These are phyloP conservation scores for Colletotrichum euphorbiae DNA, from an alignment of 2,329 filamentous ascomycete genomes.

Conservation along the genomic window DNA sequence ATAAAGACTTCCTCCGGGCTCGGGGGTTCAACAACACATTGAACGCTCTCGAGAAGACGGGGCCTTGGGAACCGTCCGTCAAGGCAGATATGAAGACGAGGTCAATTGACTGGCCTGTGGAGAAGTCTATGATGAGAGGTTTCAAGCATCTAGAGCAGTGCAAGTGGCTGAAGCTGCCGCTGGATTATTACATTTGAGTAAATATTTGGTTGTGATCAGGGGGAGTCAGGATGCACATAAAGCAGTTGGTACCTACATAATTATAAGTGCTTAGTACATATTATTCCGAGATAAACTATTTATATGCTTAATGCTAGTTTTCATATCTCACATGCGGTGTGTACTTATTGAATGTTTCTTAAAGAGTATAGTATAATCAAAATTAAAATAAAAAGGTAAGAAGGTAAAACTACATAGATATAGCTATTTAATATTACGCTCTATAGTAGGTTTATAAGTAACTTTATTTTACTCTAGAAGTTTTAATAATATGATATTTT, in stretches of 20 bases:
- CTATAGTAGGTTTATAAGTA: no score
- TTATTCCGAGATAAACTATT: not conserved
- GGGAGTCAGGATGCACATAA: constrained; percentile 1
- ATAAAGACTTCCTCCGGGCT: constrained; percentile 50
- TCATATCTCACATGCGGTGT: not conserved
- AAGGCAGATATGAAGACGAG: constrained; percentile 54
- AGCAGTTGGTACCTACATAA: not conserved
- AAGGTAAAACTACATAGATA: no score
- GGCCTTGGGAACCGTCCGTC: constrained; percentile 53
- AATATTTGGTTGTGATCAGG: not conserved
- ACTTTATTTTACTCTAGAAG: no score
- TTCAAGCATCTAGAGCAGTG: constrained; percentile 62
- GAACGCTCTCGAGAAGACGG: constrained; percentile 51
- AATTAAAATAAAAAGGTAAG: no score
- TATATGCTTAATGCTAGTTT: not conserved
- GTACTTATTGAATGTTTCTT: no score
- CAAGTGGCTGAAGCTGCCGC: constrained; percentile 53
- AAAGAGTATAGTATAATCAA: no score
- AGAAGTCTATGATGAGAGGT: constrained; percentile 43
- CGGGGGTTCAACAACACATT: constrained; percentile 42
- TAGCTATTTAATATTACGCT: no score
- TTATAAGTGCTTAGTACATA: not conserved
- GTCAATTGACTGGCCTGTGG: constrained; percentile 54
- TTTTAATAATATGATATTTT: no score
- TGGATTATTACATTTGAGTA: constrained; percentile 51